Evolutionary conservation across 495 filamentous ascomycete species (phyloP).

Genomic region (Tuber borchii): DNA sequence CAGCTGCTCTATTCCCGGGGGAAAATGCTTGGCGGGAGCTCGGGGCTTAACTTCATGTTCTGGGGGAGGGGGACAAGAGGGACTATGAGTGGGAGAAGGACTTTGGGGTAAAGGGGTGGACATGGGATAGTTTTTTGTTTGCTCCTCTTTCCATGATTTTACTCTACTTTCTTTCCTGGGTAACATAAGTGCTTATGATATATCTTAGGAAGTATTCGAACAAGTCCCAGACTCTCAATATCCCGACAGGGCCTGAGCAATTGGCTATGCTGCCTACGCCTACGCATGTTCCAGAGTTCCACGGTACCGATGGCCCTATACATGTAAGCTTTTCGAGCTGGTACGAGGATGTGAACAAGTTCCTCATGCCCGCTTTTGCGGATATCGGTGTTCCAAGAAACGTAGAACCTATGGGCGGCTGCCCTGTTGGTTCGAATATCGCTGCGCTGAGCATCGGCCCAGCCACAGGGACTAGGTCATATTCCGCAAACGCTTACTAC

Average conservation of each 20-base stretch:
- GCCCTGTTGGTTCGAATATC: neutral
- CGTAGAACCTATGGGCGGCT: conserved; percentile 5
- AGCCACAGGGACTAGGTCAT: neutral
- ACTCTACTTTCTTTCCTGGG: neutral
- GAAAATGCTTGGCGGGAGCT: conserved; percentile 50
- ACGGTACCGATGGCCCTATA: conserved; percentile 10
- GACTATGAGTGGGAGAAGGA: conserved; percentile 43
- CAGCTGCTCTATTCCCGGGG: conserved; percentile 44
- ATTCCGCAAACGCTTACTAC: conserved; percentile 39
- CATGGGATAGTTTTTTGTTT: conserved; percentile 1
- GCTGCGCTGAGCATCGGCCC: neutral
- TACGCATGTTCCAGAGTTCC: neutral
- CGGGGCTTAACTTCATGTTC: conserved; percentile 47
- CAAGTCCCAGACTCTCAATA: neutral
- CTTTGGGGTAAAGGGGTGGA: neutral
- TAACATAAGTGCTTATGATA: neutral
- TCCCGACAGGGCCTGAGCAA: neutral
- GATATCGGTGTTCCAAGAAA: conserved; percentile 5
- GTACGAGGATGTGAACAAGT: neutral
- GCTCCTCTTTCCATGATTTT: neutral
- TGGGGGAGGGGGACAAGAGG: conserved; percentile 32
- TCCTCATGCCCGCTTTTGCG: neutral
- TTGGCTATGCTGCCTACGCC: neutral
- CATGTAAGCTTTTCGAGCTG: neutral
- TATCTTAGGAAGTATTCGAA: neutral